These are phyloP conservation scores for Exophiala spinifera DNA, from an alignment of 2,329 filamentous ascomycete species.

Conservation along the genomic window DNA sequence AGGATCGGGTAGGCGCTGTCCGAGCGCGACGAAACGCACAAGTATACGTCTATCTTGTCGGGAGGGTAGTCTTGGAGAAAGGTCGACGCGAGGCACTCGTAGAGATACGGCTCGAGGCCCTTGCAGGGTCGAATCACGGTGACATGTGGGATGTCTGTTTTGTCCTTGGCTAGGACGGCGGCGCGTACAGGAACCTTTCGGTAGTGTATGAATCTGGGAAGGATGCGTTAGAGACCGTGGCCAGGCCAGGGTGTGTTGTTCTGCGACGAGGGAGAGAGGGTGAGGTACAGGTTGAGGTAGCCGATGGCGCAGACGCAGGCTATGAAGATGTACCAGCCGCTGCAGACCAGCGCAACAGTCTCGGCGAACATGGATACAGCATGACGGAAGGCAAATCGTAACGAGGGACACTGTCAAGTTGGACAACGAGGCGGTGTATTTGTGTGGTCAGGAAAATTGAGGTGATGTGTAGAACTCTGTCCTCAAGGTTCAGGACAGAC, in stretches of 20 bases:
- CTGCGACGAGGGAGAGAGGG: background rate
- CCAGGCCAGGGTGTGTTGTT: too few species aligned
- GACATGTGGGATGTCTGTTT: conserved; percentile 66
- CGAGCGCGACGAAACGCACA: conserved; percentile 71
- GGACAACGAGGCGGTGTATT: background rate
- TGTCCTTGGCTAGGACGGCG: conserved; percentile 37
- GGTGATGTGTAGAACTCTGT: too few species aligned
- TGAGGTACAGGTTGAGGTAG: conserved; percentile 56
- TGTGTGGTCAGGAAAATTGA: background rate
- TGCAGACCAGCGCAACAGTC: conserved; percentile 45
- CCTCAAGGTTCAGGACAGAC: too few species aligned
- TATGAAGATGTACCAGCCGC: conserved; percentile 58
- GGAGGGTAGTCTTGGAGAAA: conserved; percentile 78
- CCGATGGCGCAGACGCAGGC: conserved; percentile 57
- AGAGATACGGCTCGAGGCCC: conserved; percentile 82
- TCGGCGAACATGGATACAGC: conserved; percentile 29
- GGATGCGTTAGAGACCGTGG: too few species aligned
- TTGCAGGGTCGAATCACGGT: conserved; percentile 93
- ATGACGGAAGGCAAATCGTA: conserved; percentile 12
- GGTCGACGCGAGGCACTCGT: conserved; percentile 85
- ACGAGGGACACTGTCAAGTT: background rate
- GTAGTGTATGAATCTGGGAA: conserved; percentile 54
- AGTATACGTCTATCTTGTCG: conserved; percentile 71
- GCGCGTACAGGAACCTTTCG: conserved; percentile 45
- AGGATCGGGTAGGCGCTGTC: conserved; percentile 79